Conservation (phyloP, 2,329 filamentous ascomycete species). For the Elsinoe ampelina region DNA sequence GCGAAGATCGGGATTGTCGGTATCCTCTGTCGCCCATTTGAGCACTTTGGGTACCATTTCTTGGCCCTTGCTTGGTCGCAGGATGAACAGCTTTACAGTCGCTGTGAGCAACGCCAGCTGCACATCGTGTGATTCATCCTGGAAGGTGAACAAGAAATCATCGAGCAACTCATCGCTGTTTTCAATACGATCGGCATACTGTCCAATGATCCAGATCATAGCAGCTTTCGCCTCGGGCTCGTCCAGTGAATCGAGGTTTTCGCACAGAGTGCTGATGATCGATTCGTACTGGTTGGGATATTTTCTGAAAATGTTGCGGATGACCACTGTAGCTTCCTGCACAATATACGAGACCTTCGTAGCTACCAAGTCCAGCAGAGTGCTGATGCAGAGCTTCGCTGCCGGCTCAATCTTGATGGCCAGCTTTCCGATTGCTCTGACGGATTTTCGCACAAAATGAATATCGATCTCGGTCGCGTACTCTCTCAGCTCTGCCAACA, state of each 20-base stretch:
- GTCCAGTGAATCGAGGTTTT: conserved; percentile 91
- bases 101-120: conserved; percentile 90
- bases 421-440: conserved; percentile 92
- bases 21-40: conserved; percentile 98
- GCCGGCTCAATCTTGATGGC: conserved; percentile 98
- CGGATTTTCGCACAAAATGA: conserved; percentile 95
- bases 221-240: conserved; percentile 97
- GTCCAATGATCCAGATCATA: conserved; percentile 98
- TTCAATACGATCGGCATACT: conserved; percentile 95
- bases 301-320: conserved; percentile 97
- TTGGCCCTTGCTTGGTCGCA: conserved; percentile 88
- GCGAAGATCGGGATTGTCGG: conserved; percentile 94
- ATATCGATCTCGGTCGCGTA: conserved; percentile 95
- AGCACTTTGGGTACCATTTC: conserved; percentile 87
- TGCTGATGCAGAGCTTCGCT: conserved; percentile 81
- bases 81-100: conserved; percentile 96
- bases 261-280: conserved; percentile 90
- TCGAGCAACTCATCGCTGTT: conserved; percentile 90
- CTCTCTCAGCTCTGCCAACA: conserved; percentile 86
- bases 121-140: conserved; percentile 90
- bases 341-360: conserved; percentile 99
- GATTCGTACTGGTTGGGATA: conserved; percentile 98
- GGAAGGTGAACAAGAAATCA: conserved; percentile 88
- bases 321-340: conserved; percentile 96
- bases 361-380: conserved; percentile 82